Evolutionary conservation across 108 stramenopile genomes (phyloP).

Genomic region (Thalassiosira profunda): DNA sequence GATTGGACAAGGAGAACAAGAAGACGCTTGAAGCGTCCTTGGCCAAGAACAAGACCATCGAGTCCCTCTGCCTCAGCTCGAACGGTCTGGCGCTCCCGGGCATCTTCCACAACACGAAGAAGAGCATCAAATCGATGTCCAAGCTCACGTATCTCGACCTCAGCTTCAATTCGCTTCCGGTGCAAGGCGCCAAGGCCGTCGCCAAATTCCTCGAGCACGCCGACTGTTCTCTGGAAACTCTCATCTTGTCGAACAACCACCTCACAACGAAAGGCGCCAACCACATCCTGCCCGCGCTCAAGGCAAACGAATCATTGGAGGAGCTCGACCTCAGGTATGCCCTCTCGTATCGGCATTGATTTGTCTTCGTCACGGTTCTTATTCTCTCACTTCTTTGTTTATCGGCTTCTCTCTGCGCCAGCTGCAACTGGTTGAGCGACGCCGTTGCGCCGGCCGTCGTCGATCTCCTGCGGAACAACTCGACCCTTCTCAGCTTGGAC

Average conservation of each 20-base stretch:
- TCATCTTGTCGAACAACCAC: constrained; percentile 1
- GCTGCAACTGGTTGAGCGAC: not conserved
- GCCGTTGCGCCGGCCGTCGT: not conserved
- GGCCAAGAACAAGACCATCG: not conserved
- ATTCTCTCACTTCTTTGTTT: too few relatives aligned
- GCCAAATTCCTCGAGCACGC: not conserved
- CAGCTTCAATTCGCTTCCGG: not conserved
- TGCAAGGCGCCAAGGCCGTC: not conserved
- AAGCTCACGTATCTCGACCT: not conserved
- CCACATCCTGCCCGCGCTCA: not conserved
- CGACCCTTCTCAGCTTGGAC: not conserved
- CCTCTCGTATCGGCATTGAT: too few relatives aligned
- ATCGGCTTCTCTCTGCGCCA: too few relatives aligned
- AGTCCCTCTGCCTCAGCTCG: not conserved
- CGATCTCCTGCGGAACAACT: constrained; percentile 6
- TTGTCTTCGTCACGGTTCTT: too few relatives aligned
- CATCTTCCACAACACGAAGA: not conserved
- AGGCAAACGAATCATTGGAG: not conserved
- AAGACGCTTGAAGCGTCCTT: not conserved
- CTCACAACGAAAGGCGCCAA: constrained; percentile 1
- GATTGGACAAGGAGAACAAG: not conserved
- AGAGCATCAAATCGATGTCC: not conserved
- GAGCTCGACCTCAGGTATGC: constrained; percentile 1
- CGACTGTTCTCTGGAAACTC: not conserved
- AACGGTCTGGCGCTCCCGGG: not conserved